Conservation (phyloP, 2,329 filamentous ascomycete genomes). For the Pseudogymnoascus verrucosus region DNA sequence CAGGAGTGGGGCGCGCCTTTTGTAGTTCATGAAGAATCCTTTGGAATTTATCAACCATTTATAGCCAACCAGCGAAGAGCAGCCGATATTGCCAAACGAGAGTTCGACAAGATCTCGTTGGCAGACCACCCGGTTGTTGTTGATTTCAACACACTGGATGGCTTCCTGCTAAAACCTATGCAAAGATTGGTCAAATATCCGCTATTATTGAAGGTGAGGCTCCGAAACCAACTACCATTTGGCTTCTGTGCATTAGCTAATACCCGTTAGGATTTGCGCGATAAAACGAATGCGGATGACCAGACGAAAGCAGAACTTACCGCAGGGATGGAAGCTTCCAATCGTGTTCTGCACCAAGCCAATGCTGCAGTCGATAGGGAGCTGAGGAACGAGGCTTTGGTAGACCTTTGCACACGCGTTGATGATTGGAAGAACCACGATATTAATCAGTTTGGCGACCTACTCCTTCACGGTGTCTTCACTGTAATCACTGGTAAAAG, state of each 20-base stretch:
- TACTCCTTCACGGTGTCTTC: constrained; percentile 83
- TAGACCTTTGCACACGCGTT: constrained; percentile 72
- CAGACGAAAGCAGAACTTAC: constrained; percentile 64
- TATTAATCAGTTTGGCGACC: constrained; percentile 81
- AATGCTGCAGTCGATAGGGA: constrained; percentile 89
- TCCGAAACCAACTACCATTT: background rate
- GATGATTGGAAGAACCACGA: constrained; percentile 96
- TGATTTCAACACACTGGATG: constrained; percentile 79
- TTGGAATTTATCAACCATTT: constrained; percentile 91
- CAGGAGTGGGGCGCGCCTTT: constrained; percentile 98
- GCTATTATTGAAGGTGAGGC: constrained; percentile 66
- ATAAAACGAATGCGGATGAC: constrained; percentile 70
- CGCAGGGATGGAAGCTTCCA: constrained; percentile 71
- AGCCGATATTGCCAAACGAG: constrained; percentile 70
- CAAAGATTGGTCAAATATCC: constrained; percentile 94
- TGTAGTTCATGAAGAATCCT: constrained; percentile 72
- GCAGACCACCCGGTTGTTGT: constrained; percentile 74
- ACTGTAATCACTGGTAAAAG: constrained; percentile 84
- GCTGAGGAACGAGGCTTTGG: constrained; percentile 72
- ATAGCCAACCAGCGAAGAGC: constrained; percentile 95
- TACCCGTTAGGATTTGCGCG: constrained; percentile 63
- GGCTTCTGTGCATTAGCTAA: constrained; percentile 10
- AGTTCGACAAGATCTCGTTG: constrained; percentile 77
- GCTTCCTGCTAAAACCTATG: constrained; percentile 93
- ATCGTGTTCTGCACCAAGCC: constrained; percentile 72